Percentiles rank a stretch among this genome's conserved stretches.
Evolutionary conservation across 345 rosid species (phyloP).

Genomic region (Trapa bicornis): DNA sequence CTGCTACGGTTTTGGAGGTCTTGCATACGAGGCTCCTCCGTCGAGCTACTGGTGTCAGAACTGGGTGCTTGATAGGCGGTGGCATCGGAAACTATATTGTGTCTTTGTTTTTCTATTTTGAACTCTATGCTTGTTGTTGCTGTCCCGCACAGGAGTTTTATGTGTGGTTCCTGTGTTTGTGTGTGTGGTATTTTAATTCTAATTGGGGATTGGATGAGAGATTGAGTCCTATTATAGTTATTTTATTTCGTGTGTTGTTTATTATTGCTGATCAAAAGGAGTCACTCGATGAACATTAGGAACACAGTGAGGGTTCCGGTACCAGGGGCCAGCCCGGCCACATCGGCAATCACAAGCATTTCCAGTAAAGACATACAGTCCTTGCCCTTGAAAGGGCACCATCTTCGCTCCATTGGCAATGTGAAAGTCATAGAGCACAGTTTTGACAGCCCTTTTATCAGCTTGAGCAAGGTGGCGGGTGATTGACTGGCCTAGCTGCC

Average conservation of each 20-base stretch:
- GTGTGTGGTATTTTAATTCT: too few species aligned
- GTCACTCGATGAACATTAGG: neutral
- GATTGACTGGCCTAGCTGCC: slow-evolving; percentile 94
- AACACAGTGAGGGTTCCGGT: slow-evolving; percentile 86
- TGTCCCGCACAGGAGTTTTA: too few species aligned
- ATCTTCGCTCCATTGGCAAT: slow-evolving; percentile 77
- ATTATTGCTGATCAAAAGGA: too few species aligned
- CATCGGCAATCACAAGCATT: slow-evolving; percentile 89
- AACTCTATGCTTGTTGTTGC: too few species aligned
- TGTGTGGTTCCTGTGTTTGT: too few species aligned
- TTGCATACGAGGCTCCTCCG: neutral
- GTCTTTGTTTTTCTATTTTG: too few species aligned
- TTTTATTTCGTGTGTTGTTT: too few species aligned
- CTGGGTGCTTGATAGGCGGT: slow-evolving; percentile 5
- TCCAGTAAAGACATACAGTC: slow-evolving; percentile 78
- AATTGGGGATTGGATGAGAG: too few species aligned
- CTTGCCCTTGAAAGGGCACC: slow-evolving; percentile 98
- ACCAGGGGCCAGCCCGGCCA: slow-evolving; percentile 73
- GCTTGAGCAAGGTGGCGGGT: slow-evolving; percentile 66
- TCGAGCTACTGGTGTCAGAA: slow-evolving; percentile 1
- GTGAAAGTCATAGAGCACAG: slow-evolving; percentile 37
- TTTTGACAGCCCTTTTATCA: slow-evolving; percentile 41
- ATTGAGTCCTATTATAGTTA: too few species aligned
- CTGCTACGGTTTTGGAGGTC: neutral
- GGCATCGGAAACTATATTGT: neutral